A percentile compares a stretch with the other conserved stretches of the same genome.
Evolutionary conservation across 139 green algal species (phyloP).

Genomic region (Spirogloea muscicola): DNA sequence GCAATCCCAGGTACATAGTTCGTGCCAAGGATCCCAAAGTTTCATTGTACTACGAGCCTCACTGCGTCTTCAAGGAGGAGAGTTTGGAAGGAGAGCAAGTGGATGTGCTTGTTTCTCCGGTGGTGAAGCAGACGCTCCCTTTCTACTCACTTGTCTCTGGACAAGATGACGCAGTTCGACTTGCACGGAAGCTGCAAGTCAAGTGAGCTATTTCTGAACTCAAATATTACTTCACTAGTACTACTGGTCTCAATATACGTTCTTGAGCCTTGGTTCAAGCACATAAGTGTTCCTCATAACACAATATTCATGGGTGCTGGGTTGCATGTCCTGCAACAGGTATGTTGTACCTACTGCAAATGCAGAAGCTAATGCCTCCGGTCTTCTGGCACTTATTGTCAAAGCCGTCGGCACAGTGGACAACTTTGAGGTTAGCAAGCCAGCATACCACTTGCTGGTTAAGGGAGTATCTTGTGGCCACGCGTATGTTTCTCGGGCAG

Average conservation of each 20-base stretch:
- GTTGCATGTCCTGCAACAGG: not conserved
- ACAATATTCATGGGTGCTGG: no score
- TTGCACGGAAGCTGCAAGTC: slow-evolving; percentile 2
- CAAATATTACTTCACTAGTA: not conserved
- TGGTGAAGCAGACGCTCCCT: slow-evolving; percentile 31
- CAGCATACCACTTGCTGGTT: no score
- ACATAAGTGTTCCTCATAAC: no score
- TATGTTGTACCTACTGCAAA: slow-evolving; percentile 29
- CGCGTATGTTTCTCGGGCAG: no score
- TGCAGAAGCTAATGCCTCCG: slow-evolving; percentile 11
- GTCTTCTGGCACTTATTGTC: slow-evolving; percentile 18
- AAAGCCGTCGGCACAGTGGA: not conserved
- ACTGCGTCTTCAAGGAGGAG: slow-evolving; percentile 37
- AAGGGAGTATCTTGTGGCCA: no score
- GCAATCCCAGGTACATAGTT: slow-evolving; percentile 34
- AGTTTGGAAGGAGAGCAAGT: slow-evolving; percentile 16
- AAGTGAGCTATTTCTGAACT: slow-evolving; percentile 9
- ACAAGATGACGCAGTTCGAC: slow-evolving; percentile 19
- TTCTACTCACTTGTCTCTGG: slow-evolving; percentile 31
- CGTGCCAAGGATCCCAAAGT: not conserved
- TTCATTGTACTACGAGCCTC: slow-evolving; percentile 39
- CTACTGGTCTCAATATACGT: no score
- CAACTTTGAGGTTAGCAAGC: slow-evolving; percentile 33
- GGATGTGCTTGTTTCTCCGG: slow-evolving; percentile 24
- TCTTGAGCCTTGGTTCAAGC: no score